Conservation (phyloP, 768 basidiomycete genomes). For the Termitomyces bulborhizus region DNA sequence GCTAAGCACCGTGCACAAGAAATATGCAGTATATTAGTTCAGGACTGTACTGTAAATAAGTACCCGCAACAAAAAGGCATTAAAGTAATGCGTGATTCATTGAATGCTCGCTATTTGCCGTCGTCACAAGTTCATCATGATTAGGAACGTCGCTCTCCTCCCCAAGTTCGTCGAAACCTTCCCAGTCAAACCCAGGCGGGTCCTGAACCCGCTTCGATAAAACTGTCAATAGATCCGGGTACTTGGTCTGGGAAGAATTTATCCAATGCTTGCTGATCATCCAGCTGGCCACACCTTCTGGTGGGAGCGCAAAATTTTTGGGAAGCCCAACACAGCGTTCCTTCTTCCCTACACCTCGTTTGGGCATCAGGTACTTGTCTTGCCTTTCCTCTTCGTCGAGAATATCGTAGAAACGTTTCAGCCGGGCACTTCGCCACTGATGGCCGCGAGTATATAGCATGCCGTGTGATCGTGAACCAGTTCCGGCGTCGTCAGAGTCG, state of each 20-base stretch:
- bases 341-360: conserved; percentile 51
- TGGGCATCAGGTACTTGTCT: conserved; percentile 41
- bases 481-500: conserved; percentile 56
- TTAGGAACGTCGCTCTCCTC: conserved; percentile 40
- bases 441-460: conserved; percentile 51
- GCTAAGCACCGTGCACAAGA: background rate
- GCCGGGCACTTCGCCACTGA: conserved; percentile 62
- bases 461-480: conserved; percentile 23
- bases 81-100: conserved; percentile 25
- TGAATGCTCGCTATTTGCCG: conserved; percentile 13
- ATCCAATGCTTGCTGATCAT: conserved; percentile 74
- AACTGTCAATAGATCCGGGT: conserved; percentile 40
- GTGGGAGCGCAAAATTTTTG: conserved; percentile 58
- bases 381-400: conserved; percentile 53
- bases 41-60: background rate
- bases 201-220: conserved; percentile 42
- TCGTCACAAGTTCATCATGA: conserved; percentile 12
- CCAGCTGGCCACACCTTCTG: conserved; percentile 60
- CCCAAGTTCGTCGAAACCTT: conserved; percentile 42
- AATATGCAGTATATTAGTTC: background rate
- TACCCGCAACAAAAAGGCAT: background rate
- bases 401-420: conserved; percentile 52
- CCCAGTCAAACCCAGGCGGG: conserved; percentile 45
- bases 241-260: conserved; percentile 28
- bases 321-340: conserved; percentile 46